Evolutionary conservation across 495 filamentous ascomycete species (phyloP).

Genomic region (Lophiostoma macrostomum): DNA sequence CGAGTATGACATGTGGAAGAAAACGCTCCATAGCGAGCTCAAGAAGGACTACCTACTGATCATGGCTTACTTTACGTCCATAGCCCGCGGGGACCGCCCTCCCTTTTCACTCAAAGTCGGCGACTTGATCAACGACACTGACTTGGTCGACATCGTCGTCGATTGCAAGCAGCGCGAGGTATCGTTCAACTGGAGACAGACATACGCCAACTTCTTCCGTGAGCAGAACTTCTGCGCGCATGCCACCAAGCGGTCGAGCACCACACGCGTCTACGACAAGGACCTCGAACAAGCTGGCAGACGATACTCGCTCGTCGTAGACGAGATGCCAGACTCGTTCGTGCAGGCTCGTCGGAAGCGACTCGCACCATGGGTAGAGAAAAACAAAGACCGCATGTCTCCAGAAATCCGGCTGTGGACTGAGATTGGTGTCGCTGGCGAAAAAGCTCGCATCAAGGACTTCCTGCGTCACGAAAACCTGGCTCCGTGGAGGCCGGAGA

Average conservation of each 20-base stretch:
- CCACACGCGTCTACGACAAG: neutral
- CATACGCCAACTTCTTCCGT: slow-evolving; percentile 19
- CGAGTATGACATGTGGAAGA: neutral
- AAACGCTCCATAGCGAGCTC: neutral
- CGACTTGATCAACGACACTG: slow-evolving; percentile 15
- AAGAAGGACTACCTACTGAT: slow-evolving; percentile 3
- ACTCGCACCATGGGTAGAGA: neutral
- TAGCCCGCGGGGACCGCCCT: slow-evolving; percentile 15
- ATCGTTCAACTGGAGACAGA: slow-evolving; percentile 19
- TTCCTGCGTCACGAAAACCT: slow-evolving; percentile 4
- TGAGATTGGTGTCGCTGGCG: neutral
- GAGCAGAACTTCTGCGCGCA: slow-evolving; percentile 3
- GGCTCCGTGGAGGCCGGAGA: neutral
- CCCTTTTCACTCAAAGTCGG: slow-evolving; percentile 19
- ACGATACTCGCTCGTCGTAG: neutral
- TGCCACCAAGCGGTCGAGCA: neutral
- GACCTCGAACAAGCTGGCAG: neutral
- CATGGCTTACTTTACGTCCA: neutral
- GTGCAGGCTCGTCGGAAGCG: slow-evolving; percentile 14
- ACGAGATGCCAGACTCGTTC: neutral
- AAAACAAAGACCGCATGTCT: slow-evolving; percentile 17
- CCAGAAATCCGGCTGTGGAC: slow-evolving; percentile 2
- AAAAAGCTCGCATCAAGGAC: neutral
- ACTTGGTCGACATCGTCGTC: slow-evolving; percentile 12
- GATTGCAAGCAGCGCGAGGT: slow-evolving; percentile 11